Evolutionary conservation across 2,329 filamentous ascomycete species (phyloP).

Genomic region (Diplodia scrobiculata): DNA sequence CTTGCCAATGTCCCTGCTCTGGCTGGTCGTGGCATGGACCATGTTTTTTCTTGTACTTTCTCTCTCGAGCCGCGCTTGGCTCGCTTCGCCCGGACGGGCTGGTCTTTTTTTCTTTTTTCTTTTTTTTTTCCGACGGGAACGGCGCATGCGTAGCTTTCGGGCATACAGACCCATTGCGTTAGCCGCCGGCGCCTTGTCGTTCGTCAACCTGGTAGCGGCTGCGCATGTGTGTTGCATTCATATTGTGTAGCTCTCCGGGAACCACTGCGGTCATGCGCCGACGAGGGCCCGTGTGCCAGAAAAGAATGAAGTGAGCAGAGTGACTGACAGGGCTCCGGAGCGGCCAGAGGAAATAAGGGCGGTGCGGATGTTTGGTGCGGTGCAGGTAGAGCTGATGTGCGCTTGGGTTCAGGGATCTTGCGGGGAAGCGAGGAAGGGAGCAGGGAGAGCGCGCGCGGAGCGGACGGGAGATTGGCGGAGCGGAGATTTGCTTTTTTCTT

Average conservation of each 20-base stretch:
- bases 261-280: background rate
- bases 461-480: background rate
- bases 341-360: too few species aligned
- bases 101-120: too few species aligned
- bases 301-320: background rate
- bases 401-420: slow-evolving; percentile 12
- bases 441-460: background rate
- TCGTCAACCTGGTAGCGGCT: background rate
- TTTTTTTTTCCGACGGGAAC: background rate
- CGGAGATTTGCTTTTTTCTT: slow-evolving; percentile 11
- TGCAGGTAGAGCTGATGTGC: slow-evolving; percentile 17
- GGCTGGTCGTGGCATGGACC: background rate
- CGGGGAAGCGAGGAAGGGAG: background rate
- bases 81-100: background rate
- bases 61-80: too few species aligned
- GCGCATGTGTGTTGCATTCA: background rate
- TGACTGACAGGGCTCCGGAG: background rate
- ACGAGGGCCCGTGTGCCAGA: background rate
- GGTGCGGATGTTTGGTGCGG: background rate
- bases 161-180: background rate
- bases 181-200: background rate
- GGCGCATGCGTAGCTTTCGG: background rate
- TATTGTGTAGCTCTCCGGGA: background rate
- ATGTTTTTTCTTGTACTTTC: background rate
- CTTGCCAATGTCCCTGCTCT: background rate